Conservation (phyloP, 345 rosid genomes). For the Ceriops tagal region DNA sequence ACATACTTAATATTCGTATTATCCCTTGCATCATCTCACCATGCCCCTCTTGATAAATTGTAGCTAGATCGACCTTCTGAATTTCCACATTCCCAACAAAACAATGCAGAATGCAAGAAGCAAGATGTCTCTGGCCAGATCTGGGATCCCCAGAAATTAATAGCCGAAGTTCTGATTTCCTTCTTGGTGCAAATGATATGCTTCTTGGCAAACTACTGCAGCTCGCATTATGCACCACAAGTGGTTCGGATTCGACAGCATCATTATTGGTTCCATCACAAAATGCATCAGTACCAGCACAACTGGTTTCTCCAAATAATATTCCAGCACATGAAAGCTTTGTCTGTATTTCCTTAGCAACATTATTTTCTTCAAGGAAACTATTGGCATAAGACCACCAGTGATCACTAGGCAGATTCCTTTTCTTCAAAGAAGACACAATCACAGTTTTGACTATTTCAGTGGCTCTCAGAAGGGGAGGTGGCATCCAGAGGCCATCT, state of each 20-base stretch:
- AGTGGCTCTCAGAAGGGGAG: slow-evolving; percentile 62
- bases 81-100: slow-evolving; percentile 76
- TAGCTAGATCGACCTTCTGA: slow-evolving; percentile 87
- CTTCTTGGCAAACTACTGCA: slow-evolving; percentile 28
- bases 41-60: slow-evolving; percentile 84
- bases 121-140: slow-evolving; percentile 92
- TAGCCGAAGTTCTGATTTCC: slow-evolving; percentile 61
- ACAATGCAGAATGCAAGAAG: slow-evolving; percentile 84
- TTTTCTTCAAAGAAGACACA: slow-evolving; percentile 50
- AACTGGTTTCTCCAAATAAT: slow-evolving; percentile 45
- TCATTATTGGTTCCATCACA: slow-evolving; percentile 33
- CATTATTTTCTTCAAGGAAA: slow-evolving; percentile 59
- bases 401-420: slow-evolving; percentile 41
- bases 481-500: slow-evolving; percentile 79
- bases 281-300: slow-evolving; percentile 37
- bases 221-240: slow-evolving; percentile 26
- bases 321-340: slow-evolving; percentile 58
- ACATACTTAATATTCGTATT: slow-evolving; percentile 73
- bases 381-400: slow-evolving; percentile 67
- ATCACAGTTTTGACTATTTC: slow-evolving; percentile 50
- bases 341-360: slow-evolving; percentile 52
- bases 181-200: slow-evolving; percentile 40
- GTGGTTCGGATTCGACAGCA: slow-evolving; percentile 29
- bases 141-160: slow-evolving; percentile 73
- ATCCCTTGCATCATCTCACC: slow-evolving; percentile 85